phyloP scores from a whole-genome alignment of 2,329 filamentous ascomycete species.

The Aspergillus flavus region DNA sequence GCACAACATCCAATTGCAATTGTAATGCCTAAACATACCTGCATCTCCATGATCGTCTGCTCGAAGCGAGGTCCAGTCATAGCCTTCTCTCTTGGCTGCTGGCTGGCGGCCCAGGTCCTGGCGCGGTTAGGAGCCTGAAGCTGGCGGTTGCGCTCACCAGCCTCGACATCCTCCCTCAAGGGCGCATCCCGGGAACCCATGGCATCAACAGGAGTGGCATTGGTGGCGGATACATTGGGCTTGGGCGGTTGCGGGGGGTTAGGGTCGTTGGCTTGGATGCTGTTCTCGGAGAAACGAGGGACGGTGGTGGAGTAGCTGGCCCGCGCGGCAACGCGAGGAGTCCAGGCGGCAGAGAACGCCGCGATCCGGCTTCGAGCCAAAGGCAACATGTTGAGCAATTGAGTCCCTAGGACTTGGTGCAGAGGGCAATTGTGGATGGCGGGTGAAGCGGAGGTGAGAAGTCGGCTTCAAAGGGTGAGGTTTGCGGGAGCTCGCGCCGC shows the following conservation, averaged over 20 bases:
- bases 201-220: conserved; percentile 57
- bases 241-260: conserved; percentile 52
- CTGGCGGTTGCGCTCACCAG: conserved; percentile 59
- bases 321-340: conserved; percentile 34
- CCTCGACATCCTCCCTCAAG: conserved; percentile 58
- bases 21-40: conserved; percentile 63
- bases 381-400: conserved; percentile 46
- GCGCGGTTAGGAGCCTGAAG: conserved; percentile 85
- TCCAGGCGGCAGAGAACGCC: conserved; percentile 46
- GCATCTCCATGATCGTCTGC: conserved; percentile 89
- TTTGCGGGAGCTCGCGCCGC: conserved; percentile 32
- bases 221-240: conserved; percentile 63
- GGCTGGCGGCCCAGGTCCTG: conserved; percentile 80
- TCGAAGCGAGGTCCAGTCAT: conserved; percentile 97
- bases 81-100: conserved; percentile 76
- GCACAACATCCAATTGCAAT: background rate
- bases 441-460: conserved; percentile 23
- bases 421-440: conserved; percentile 16
- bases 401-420: conserved; percentile 21
- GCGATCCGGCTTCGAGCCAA: conserved; percentile 49
- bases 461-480: conserved; percentile 32
- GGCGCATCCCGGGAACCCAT: conserved; percentile 53
- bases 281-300: conserved; percentile 44
- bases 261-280: conserved; percentile 59
- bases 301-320: conserved; percentile 48